These are phyloP conservation scores for Leishmania tarentolae DNA, from an alignment of 208 protist species.

Conservation along the genomic window DNA sequence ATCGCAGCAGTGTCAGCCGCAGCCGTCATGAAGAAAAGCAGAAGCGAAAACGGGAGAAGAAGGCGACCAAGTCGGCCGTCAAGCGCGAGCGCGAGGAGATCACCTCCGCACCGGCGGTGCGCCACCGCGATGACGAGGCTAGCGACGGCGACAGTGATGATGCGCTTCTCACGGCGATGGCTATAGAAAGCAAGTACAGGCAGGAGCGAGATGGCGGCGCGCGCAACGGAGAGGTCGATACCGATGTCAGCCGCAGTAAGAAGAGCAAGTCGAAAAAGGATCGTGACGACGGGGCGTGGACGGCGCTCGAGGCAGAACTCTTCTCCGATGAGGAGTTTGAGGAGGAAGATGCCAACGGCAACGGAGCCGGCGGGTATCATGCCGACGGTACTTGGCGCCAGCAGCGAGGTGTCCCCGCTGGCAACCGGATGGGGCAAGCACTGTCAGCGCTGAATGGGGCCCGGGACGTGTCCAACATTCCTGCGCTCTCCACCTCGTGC, in stretches of 20 bases:
- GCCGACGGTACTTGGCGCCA: not conserved
- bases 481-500: slow-evolving; percentile 16
- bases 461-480: slow-evolving; percentile 5
- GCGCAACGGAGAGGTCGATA: not conserved
- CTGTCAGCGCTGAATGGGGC: slow-evolving; percentile 22
- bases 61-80: slow-evolving; percentile 15
- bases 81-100: slow-evolving; percentile 32
- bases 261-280: not conserved
- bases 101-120: slow-evolving; percentile 12
- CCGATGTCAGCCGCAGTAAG: not conserved
- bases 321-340: slow-evolving; percentile 22
- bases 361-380: not conserved
- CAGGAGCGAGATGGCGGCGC: not conserved
- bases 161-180: slow-evolving; percentile 13
- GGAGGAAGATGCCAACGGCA: slow-evolving; percentile 6
- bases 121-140: not conserved
- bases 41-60: slow-evolving; percentile 22
- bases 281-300: slow-evolving; percentile 14
- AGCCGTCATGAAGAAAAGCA: slow-evolving; percentile 25
- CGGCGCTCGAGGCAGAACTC: slow-evolving; percentile 24
- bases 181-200: slow-evolving; percentile 26
- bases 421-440: slow-evolving; percentile 30
- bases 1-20: slow-evolving; percentile 1
- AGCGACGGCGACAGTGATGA: slow-evolving; percentile 2
- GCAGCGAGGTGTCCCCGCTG: slow-evolving; percentile 4